Evolutionary conservation across 2,329 filamentous ascomycete genomes (phyloP).

Genomic region (Cladobotryum protrusum): DNA sequence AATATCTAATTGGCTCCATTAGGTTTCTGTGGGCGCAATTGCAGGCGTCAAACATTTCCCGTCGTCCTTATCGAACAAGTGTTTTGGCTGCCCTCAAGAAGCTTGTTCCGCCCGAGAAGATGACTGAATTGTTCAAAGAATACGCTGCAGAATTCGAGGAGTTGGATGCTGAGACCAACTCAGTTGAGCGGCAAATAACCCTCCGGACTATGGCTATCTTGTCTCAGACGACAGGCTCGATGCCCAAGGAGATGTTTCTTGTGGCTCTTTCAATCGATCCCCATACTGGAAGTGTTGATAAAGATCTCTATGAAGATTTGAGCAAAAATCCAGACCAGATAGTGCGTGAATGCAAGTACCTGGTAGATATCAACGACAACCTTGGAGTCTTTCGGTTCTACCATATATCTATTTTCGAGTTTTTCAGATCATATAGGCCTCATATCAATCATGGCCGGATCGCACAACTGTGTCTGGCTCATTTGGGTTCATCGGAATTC

Average conservation of each 20-base stretch:
- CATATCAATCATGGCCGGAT: neutral
- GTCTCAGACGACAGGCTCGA: neutral
- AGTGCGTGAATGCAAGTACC: neutral
- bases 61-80: neutral
- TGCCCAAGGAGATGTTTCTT: neutral
- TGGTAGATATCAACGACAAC: neutral
- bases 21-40: neutral
- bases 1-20: neutral
- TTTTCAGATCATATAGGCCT: neutral
- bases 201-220: neutral
- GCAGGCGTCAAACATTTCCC: neutral
- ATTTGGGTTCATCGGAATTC: neutral
- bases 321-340: neutral
- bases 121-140: neutral
- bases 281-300: neutral
- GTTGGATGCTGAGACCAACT: neutral
- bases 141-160: neutral
- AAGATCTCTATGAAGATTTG: neutral
- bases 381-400: neutral
- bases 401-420: neutral
- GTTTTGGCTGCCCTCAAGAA: neutral
- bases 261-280: neutral
- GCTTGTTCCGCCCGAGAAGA: neutral
- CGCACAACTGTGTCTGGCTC: neutral
- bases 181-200: neutral